Evolutionary conservation across 441 rosid genomes (phyloP).

Genomic region (Pelargonium myrrhifolium): DNA sequence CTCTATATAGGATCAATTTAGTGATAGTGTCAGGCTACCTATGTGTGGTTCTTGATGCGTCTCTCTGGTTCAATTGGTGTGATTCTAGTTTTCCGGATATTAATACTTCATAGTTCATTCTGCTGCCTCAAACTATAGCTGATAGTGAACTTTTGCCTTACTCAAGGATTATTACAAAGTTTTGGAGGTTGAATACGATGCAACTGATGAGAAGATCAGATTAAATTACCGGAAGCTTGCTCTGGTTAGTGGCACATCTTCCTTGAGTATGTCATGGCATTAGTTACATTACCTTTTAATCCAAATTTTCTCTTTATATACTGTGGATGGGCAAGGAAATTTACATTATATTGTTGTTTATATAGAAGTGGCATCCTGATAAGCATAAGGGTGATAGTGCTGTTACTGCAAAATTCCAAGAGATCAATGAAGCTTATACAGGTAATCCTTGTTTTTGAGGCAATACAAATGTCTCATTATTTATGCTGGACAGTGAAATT

Average conservation of each 20-base stretch:
- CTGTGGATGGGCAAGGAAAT: constrained; percentile 12
- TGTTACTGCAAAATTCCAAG: constrained; percentile 60
- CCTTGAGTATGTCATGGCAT: background rate
- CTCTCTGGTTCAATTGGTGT: too few species aligned
- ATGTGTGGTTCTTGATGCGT: too few species aligned
- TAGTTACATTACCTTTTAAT: background rate
- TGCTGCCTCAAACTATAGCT: constrained; percentile 14
- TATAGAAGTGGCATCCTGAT: constrained; percentile 79
- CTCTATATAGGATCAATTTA: background rate
- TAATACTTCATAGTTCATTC: constrained; percentile 15
- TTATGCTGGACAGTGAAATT: background rate
- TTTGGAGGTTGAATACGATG: constrained; percentile 72
- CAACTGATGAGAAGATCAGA: constrained; percentile 65
- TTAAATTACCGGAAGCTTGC: constrained; percentile 69
- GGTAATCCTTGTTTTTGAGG: constrained; percentile 29
- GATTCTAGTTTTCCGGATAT: background rate
- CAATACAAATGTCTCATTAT: too few species aligned
- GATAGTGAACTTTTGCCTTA: constrained; percentile 15
- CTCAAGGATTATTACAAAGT: constrained; percentile 69
- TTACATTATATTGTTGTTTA: constrained; percentile 19
- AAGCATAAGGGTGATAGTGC: constrained; percentile 60
- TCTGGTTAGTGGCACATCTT: constrained; percentile 42
- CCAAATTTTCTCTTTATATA: constrained; percentile 7
- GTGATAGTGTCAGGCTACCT: background rate
- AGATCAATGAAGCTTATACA: constrained; percentile 70